Conservation (phyloP, 345 rosid genomes). For the Raphanus sativus region DNA sequence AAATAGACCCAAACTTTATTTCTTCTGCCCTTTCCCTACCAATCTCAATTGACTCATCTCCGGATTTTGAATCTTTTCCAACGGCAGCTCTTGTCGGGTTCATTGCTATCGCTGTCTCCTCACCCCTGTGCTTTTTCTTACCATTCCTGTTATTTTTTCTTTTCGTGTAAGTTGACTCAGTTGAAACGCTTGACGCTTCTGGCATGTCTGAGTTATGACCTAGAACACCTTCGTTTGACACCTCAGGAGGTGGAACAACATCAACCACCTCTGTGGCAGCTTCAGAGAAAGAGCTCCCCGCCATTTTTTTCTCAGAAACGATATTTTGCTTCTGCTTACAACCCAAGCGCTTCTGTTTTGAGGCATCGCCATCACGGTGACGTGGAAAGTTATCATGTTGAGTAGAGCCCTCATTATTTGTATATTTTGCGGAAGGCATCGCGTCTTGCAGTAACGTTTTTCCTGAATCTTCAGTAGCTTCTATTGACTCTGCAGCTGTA, state of each 20-base stretch:
- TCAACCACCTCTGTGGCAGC: conserved; percentile 40
- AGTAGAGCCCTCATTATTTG: conserved; percentile 37
- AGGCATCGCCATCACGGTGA: conserved; percentile 37
- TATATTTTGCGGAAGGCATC: conserved; percentile 34
- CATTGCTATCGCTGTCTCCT: conserved; percentile 44
- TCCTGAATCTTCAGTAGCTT: conserved; percentile 38
- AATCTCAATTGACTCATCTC: conserved; percentile 41
- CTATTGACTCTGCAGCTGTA: conserved; percentile 44
- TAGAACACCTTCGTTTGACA: conserved; percentile 39
- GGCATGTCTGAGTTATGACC: conserved; percentile 42
- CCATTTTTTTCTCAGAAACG: conserved; percentile 41
- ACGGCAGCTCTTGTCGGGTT: conserved; percentile 33
- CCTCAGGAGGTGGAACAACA: conserved; percentile 37
- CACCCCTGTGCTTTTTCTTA: conserved; percentile 63
- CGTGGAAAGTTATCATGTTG: conserved; percentile 34
- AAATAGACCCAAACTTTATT: conserved; percentile 22
- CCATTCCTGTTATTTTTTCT: conserved; percentile 58
- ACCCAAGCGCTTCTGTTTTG: conserved; percentile 56
- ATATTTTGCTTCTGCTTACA: conserved; percentile 57
- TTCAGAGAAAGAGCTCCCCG: conserved; percentile 38
- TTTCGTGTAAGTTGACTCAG: conserved; percentile 57
- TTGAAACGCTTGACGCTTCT: conserved; percentile 24
- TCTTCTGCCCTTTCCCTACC: conserved; percentile 46
- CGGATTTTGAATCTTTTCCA: conserved; percentile 43
- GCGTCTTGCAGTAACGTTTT: conserved; percentile 32